These are phyloP conservation scores for Macrophomina tecta DNA, from an alignment of 2,329 filamentous ascomycete genomes.

Conservation along the genomic window DNA sequence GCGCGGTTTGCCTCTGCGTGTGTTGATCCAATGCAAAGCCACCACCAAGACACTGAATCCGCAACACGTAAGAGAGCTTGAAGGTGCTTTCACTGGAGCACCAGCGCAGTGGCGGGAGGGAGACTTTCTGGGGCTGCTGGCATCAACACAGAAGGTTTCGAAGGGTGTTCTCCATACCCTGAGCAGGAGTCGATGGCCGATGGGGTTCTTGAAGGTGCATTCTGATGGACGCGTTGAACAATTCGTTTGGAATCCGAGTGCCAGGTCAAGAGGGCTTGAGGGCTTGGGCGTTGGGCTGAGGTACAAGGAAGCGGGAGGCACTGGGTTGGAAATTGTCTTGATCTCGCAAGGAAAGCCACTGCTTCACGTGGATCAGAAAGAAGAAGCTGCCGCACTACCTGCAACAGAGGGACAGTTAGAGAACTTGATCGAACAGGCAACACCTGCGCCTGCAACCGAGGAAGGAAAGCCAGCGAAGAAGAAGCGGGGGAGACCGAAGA, in stretches of 20 bases:
- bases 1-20: constrained; percentile 43
- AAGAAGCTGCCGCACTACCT: background rate
- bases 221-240: constrained; percentile 65
- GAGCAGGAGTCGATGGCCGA: constrained; percentile 68
- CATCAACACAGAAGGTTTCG: constrained; percentile 72
- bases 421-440: background rate
- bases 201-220: constrained; percentile 73
- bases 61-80: constrained; percentile 72
- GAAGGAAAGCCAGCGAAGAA: background rate
- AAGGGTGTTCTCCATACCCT: constrained; percentile 79
- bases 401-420: background rate
- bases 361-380: background rate
- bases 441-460: background rate
- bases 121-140: constrained; percentile 72
- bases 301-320: constrained; percentile 32
- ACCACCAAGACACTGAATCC: constrained; percentile 59
- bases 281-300: constrained; percentile 52
- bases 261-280: constrained; percentile 67
- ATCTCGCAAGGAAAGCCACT: constrained; percentile 45
- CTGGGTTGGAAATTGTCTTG: constrained; percentile 40
- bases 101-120: constrained; percentile 73
- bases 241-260: constrained; percentile 74
- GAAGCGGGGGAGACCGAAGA: constrained; percentile 9
- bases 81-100: constrained; percentile 77
- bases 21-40: constrained; percentile 74